Base-by-base conservation (phyloP, 2,329 filamentous ascomycete species). In the Trichoderma cornu-damae region DNA sequence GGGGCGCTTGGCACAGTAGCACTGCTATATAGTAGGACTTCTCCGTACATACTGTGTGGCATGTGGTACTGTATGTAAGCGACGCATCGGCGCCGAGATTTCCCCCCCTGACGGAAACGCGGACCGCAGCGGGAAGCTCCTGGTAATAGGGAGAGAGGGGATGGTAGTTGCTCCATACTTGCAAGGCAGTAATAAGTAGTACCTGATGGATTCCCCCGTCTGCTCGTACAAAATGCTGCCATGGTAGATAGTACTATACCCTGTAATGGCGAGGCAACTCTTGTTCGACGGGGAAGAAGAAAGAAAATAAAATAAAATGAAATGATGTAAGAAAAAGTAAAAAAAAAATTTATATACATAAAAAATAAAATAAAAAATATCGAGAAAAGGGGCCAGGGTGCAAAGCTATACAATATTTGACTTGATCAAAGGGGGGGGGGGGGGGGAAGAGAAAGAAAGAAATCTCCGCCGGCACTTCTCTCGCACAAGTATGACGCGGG, bases 51-150 rank as follows among this genome's bases (percentile, higher is more conserved):
- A n/a, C n/a, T n/a, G n/a, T n/a, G n/a, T n/a, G n/a, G n/a, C n/a
- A n/a, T n/a, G n/a, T 7, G 16, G 28, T 34, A 16, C 24, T 20
- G 11, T 22, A 2, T 26, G 26, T 35, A 28, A 30, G 40, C 26
- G 18, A 32, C 18, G 37, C 49, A 54, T 37, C 40, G 28, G 50
- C 38, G n/a, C n/a, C 30, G 40, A 53, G 14, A 28, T 43, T n/a
- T n/a, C n/a, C n/a, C n/a, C 20, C 38, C 40, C 38, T 54, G 51
- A 18, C 51, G 51, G 51, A 54, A 18, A 44, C 20, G 32, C 51
- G 51, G 40, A 54, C 51, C 51, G 51, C 22, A 32, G 30, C 28
- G 51, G 51, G 12, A 54, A 46, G 40, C 40, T 43, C 22, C 30
- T 37, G 20, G 22, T n/a, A 28, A 28, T n/a, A n/a, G 22, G 32